These are phyloP conservation scores for Auricularia cornea DNA, from an alignment of 768 basidiomycete species.

Conservation along the genomic window DNA sequence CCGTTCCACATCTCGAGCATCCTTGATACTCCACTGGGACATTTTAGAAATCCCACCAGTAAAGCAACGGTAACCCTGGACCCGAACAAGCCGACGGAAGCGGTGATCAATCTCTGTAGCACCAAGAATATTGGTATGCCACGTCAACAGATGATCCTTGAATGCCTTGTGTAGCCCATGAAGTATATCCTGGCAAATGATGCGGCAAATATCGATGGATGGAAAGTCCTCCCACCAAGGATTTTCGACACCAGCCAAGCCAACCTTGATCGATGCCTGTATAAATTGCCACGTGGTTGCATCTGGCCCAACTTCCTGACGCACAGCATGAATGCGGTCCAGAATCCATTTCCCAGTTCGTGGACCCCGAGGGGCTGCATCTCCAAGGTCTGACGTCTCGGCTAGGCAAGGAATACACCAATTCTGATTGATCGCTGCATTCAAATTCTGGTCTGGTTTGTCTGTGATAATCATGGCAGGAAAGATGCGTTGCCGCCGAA, in stretches of 20 bases:
- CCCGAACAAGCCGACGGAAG: slow-evolving; percentile 23
- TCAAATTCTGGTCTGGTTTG: slow-evolving; percentile 2
- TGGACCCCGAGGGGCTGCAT: not conserved
- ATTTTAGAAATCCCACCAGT: slow-evolving; percentile 32
- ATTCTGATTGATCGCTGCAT: not conserved
- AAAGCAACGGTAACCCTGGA: slow-evolving; percentile 31
- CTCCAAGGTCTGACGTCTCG: not conserved
- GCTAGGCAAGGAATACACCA: not conserved
- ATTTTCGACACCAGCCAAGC: not conserved
- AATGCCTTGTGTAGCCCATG: slow-evolving; percentile 7
- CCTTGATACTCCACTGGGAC: slow-evolving; percentile 36
- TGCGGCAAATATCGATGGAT: not conserved
- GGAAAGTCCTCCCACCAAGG: not conserved
- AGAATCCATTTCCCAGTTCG: slow-evolving; percentile 3
- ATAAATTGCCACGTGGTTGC: slow-evolving; percentile 1
- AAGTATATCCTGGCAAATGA: not conserved
- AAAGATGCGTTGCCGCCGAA: not conserved
- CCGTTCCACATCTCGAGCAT: slow-evolving; percentile 29
- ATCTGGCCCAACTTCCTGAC: not conserved
- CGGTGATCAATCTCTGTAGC: slow-evolving; percentile 30
- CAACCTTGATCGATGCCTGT: slow-evolving; percentile 1
- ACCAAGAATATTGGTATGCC: slow-evolving; percentile 14
- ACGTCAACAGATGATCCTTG: slow-evolving; percentile 14
- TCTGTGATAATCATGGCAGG: not conserved
- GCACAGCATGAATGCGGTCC: not conserved